Conservation (phyloP, 1,284 basidiomycete species). For the Xerocomus nothofagi region DNA sequence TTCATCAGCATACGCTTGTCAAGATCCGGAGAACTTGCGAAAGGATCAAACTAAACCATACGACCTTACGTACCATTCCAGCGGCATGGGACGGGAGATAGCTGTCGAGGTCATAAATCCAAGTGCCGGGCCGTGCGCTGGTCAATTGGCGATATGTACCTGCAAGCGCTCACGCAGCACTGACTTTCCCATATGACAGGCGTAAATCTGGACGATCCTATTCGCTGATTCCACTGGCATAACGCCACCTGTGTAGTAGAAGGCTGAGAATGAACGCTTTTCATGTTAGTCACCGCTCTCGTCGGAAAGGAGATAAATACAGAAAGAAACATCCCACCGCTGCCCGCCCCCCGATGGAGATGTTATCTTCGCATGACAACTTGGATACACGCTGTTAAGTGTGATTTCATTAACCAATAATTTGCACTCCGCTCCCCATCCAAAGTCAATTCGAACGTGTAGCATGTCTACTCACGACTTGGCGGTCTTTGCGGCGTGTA, state of each 20-base stretch:
- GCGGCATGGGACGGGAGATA: slow-evolving; percentile 48
- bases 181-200: slow-evolving; percentile 72
- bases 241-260: slow-evolving; percentile 55
- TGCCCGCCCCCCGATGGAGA: slow-evolving; percentile 44
- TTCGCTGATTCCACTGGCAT: slow-evolving; percentile 64
- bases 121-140: too few relatives aligned
- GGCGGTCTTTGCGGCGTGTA: slow-evolving; percentile 1
- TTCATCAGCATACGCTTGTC: slow-evolving; percentile 51
- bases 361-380: slow-evolving; percentile 67
- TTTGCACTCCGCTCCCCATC: slow-evolving; percentile 25
- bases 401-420: slow-evolving; percentile 14
- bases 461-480: background rate
- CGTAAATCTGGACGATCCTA: slow-evolving; percentile 34
- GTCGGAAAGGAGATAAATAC: slow-evolving; percentile 67
- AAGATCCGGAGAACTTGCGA: slow-evolving; percentile 18
- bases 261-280: slow-evolving; percentile 8
- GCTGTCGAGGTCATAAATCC: slow-evolving; percentile 71
- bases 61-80: slow-evolving; percentile 43
- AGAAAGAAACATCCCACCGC: slow-evolving; percentile 52
- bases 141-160: slow-evolving; percentile 2
- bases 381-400: slow-evolving; percentile 23
- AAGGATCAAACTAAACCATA: slow-evolving; percentile 1
- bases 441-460: background rate
- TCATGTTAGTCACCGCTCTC: slow-evolving; percentile 47
- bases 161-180: slow-evolving; percentile 41